These are phyloP conservation scores for Asterophora lycoperdoides DNA, from an alignment of 768 basidiomycete genomes.

Conservation along the genomic window DNA sequence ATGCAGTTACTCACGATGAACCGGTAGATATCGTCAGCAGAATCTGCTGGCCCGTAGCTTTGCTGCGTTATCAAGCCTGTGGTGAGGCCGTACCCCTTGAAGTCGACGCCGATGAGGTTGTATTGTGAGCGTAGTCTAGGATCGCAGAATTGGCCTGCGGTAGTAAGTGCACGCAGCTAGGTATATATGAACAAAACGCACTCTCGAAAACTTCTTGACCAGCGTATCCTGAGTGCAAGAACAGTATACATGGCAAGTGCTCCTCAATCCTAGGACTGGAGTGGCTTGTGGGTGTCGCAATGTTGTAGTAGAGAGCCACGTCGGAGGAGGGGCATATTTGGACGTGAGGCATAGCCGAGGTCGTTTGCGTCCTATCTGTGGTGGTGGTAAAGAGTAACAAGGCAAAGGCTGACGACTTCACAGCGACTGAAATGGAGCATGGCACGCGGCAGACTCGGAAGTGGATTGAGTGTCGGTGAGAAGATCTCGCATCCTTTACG, in stretches of 20 bases:
- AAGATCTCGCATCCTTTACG: constrained; percentile 4
- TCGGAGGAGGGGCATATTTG: constrained; percentile 14
- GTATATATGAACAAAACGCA: neutral
- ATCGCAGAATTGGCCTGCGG: constrained; percentile 23
- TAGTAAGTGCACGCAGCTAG: neutral
- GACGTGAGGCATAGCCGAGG: constrained; percentile 14
- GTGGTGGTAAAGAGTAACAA: neutral
- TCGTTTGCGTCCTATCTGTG: neutral
- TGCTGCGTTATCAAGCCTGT: constrained; percentile 16
- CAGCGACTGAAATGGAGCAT: neutral
- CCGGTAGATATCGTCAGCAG: constrained; percentile 24
- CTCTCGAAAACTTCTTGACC: constrained; percentile 21
- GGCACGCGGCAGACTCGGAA: neutral
- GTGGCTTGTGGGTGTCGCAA: constrained; percentile 17
- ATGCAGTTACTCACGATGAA: constrained; percentile 22
- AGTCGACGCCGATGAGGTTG: constrained; percentile 28
- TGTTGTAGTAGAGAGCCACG: constrained; percentile 16
- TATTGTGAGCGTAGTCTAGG: constrained; percentile 20
- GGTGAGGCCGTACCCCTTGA: constrained; percentile 23
- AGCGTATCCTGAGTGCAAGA: constrained; percentile 19
- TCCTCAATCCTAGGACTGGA: constrained; percentile 15
- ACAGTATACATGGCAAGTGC: constrained; percentile 18
- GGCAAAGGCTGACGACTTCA: neutral
- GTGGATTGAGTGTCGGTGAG: constrained; percentile 1
- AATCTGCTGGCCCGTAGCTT: constrained; percentile 19